These are phyloP conservation scores for Fereydounia khargensis DNA, from an alignment of 1,284 basidiomycete genomes.

Conservation along the genomic window DNA sequence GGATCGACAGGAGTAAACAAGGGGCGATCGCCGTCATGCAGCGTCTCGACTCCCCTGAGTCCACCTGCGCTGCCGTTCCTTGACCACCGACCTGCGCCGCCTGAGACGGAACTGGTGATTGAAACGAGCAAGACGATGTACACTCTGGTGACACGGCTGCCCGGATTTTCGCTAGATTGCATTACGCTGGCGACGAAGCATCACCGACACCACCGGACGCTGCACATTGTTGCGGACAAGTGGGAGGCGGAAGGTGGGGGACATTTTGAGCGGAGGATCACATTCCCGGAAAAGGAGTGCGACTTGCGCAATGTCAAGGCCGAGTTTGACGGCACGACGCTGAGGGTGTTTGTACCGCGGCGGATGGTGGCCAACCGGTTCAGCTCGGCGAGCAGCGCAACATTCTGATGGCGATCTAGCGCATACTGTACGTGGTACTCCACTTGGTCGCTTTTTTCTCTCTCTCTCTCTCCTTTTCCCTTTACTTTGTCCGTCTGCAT, in stretches of 20 bases:
- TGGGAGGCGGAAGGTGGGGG: constrained; percentile 39
- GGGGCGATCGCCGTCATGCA: constrained; percentile 22
- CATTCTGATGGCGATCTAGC: too few species aligned
- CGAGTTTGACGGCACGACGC: constrained; percentile 36
- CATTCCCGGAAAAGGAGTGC: constrained; percentile 41
- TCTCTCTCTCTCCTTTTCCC: too few species aligned
- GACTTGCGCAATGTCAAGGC: constrained; percentile 34
- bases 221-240: constrained; percentile 51
- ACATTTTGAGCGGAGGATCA: constrained; percentile 49
- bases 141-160: constrained; percentile 30
- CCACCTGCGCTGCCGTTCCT: constrained; percentile 36
- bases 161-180: constrained; percentile 45
- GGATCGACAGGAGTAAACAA: neutral
- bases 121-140: constrained; percentile 33
- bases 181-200: constrained; percentile 51
- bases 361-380: neutral
- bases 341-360: constrained; percentile 30
- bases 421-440: too few species aligned
- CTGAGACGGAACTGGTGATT: constrained; percentile 36
- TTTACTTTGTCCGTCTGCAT: too few species aligned
- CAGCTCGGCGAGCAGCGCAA: constrained; percentile 30
- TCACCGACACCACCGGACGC: constrained; percentile 38
- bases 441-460: too few species aligned
- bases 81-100: constrained; percentile 37
- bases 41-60: constrained; percentile 25